Evolutionary conservation across 306 rosid genomes (phyloP).

Genomic region (Vicia faba): DNA sequence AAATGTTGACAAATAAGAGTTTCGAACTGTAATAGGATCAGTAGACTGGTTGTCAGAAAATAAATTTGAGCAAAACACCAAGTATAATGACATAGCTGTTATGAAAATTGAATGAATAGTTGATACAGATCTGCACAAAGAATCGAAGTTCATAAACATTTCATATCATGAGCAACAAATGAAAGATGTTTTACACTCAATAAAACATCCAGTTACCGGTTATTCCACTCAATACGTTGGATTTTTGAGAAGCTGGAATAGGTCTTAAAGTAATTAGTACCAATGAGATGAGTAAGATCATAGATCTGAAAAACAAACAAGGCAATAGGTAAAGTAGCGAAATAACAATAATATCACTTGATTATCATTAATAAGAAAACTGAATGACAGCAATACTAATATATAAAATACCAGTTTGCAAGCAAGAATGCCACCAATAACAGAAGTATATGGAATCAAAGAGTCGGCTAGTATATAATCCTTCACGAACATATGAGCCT

Average conservation of each 20-base stretch:
- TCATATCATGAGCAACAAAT: slow-evolving; percentile 6
- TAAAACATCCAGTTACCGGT: slow-evolving; percentile 55
- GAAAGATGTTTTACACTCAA: slow-evolving; percentile 5
- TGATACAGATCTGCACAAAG: slow-evolving; percentile 69
- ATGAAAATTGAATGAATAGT: slow-evolving; percentile 82
- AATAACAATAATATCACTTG: slow-evolving; percentile 1
- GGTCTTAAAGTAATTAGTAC: slow-evolving; percentile 67
- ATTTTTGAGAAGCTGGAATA: slow-evolving; percentile 65
- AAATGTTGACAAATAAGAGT: slow-evolving; percentile 65
- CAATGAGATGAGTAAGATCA: slow-evolving; percentile 59
- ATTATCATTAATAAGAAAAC: slow-evolving; percentile 8
- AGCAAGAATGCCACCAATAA: slow-evolving; percentile 61
- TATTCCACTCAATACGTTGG: slow-evolving; percentile 83
- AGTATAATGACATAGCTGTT: slow-evolving; percentile 67
- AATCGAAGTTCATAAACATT: slow-evolving; percentile 22
- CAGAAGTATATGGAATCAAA: slow-evolving; percentile 58
- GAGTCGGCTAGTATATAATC: slow-evolving; percentile 60
- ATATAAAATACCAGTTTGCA: slow-evolving; percentile 70
- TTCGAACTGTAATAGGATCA: slow-evolving; percentile 54
- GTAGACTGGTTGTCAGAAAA: slow-evolving; percentile 52
- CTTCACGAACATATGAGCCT: slow-evolving; percentile 62
- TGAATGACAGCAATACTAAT: slow-evolving; percentile 24
- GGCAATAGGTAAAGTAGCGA: slow-evolving; percentile 15
- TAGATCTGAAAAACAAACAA: slow-evolving; percentile 52
- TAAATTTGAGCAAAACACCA: slow-evolving; percentile 76